Conservation (phyloP, 768 basidiomycete species). For the Floccularia luteovirens region DNA sequence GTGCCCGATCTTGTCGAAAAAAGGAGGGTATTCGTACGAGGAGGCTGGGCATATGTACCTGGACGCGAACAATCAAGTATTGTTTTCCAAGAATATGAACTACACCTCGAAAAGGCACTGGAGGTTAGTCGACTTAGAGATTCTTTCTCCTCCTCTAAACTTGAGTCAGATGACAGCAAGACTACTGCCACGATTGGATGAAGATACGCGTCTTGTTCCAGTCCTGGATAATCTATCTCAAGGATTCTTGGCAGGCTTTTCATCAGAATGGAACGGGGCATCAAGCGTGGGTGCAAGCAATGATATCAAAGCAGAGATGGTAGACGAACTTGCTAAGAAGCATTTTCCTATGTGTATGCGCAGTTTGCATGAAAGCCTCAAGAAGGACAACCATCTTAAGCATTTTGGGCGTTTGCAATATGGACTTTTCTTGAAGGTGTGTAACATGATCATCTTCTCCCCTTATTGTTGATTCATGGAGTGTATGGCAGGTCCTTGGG, state of each 20-base stretch:
- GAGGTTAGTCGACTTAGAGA: conserved; percentile 42
- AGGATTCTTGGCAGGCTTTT: conserved; percentile 88
- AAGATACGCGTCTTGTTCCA: conserved; percentile 86
- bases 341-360: conserved; percentile 98
- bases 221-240: conserved; percentile 88
- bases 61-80: conserved; percentile 72
- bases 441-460: neutral
- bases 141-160: conserved; percentile 1
- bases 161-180: conserved; percentile 67
- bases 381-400: conserved; percentile 79
- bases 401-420: conserved; percentile 90
- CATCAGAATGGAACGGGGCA: conserved; percentile 68
- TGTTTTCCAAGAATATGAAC: conserved; percentile 80
- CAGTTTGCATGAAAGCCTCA: conserved; percentile 73
- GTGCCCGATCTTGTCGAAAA: conserved; percentile 89
- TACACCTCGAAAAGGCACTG: conserved; percentile 62
- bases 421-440: conserved; percentile 91
- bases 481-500: conserved; percentile 67
- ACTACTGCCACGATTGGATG: conserved; percentile 84
- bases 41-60: conserved; percentile 89
- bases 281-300: conserved; percentile 46
- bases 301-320: conserved; percentile 87
- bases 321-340: conserved; percentile 76
- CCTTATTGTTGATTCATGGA: conserved; percentile 2
- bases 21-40: conserved; percentile 68